Conservation (phyloP, 2,329 filamentous ascomycete genomes). For the Lachnellula occidentalis region DNA sequence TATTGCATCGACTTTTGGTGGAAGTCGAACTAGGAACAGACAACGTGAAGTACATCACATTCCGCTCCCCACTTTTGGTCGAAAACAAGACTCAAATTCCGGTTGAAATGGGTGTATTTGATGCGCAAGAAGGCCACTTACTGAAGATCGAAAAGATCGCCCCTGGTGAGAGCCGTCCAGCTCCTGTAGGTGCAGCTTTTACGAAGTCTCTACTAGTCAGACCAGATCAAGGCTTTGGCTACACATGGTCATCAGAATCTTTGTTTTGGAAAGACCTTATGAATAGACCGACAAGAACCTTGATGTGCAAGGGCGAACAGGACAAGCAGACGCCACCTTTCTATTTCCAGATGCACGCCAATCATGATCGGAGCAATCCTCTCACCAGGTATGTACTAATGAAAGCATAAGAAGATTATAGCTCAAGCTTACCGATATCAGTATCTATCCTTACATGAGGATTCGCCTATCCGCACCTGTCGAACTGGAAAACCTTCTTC, state of each 20-base stretch:
- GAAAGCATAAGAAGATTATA: constrained; percentile 4
- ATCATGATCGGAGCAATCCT: constrained; percentile 78
- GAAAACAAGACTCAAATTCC: constrained; percentile 98
- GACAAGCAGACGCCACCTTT: constrained; percentile 75
- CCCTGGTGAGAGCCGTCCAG: constrained; percentile 82
- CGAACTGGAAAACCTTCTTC: constrained; percentile 88
- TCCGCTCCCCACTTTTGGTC: constrained; percentile 83
- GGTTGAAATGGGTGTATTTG: constrained; percentile 87
- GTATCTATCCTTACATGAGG: constrained; percentile 89
- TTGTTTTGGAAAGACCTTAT: constrained; percentile 92
- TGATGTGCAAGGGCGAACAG: constrained; percentile 82
- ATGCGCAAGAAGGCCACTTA: constrained; percentile 78
- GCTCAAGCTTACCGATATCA: constrained; percentile 35
- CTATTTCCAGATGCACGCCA: constrained; percentile 92
- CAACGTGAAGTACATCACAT: constrained; percentile 97
- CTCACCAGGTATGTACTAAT: constrained; percentile 55
- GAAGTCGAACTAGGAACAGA: constrained; percentile 87
- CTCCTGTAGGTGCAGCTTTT: constrained; percentile 86
- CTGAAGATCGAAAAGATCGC: constrained; percentile 97
- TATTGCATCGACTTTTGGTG: constrained; percentile 84
- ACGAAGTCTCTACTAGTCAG: constrained; percentile 83
- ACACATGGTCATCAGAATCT: constrained; percentile 85
- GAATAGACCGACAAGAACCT: constrained; percentile 74
- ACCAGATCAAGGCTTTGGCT: constrained; percentile 93
- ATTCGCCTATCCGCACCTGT: constrained; percentile 87